Conservation (phyloP, 257 asterid species). For the Solanum arcanum region DNA sequence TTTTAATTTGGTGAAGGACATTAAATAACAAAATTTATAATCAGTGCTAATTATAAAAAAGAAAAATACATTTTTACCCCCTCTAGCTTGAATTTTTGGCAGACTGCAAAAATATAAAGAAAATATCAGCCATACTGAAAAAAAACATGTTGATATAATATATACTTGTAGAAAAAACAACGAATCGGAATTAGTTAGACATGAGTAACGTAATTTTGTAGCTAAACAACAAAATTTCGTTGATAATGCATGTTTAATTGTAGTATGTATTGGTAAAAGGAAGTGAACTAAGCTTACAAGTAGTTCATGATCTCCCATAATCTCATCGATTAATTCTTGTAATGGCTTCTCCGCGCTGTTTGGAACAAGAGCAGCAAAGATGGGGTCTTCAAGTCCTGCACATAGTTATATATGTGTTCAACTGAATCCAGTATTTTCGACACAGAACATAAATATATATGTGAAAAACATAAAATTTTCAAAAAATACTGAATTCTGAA, state of each 20-base stretch:
- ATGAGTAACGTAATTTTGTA: background rate
- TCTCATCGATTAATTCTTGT: conserved; percentile 73
- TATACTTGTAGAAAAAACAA: background rate
- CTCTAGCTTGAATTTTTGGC: conserved; percentile 18
- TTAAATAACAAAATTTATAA: background rate
- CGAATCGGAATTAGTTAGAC: background rate
- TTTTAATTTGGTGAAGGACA: too few species aligned
- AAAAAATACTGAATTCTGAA: background rate
- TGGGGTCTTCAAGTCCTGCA: conserved; percentile 58
- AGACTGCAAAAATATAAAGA: conserved; percentile 15
- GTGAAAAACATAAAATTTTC: too few species aligned
- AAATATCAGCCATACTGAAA: background rate
- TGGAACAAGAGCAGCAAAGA: conserved; percentile 82
- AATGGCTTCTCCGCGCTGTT: conserved; percentile 71
- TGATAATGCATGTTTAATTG: background rate
- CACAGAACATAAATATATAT: background rate
- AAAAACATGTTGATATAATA: background rate
- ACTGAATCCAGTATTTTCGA: background rate
- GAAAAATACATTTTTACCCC: background rate
- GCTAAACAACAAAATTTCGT: background rate
- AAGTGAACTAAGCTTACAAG: conserved; percentile 29
- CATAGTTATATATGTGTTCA: background rate
- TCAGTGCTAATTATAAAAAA: background rate
- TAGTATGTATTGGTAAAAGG: background rate
- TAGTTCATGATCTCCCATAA: conserved; percentile 89